Base-by-base conservation (phyloP, 1,284 basidiomycete genomes). In the Cryptococcus maquisensis region DNA sequence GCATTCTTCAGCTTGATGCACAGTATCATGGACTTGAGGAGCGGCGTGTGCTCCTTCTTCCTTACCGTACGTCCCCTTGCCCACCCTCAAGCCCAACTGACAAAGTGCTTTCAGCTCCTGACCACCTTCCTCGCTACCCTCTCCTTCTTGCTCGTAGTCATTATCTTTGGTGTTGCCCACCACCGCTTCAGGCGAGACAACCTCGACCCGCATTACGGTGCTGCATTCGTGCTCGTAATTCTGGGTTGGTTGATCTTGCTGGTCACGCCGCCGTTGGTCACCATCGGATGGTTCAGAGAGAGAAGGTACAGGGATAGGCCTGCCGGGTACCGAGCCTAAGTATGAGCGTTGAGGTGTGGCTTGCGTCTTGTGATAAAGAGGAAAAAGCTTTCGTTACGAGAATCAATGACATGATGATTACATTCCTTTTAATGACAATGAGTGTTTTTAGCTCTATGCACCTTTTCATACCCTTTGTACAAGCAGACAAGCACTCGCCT, bases 131-230 rank as follows among this genome's bases (percentile, higher is more conserved):
- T 66, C 44, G 48, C 64, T 2, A 58, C 57, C 51, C 58, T 69
- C 52, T 69, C 68, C 4, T 68, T 62, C 57, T 56, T 73, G 56
- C 56, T 71, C 24, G 65, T 66, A 21, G 47, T 66, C 41, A 62
- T 66, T 51, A 57, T 61, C 54, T 70, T 62, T 26, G 68, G 63
- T 26, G 57, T 59, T 21, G 66, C 65, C 32, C 67, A 69, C 51
- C 60, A 60, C 44, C 59, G 69, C 52, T 63, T 66, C 64, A n/a
- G 15, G 20, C 39, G 15, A 12, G 56, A 63, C 48, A 46, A 35
- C 39, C 60, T 68, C 43, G 47, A 58, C 38, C 55, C 64, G 3
- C 54, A 61, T 38, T 68, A 70, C 50, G 68, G 68, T 20, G 49
- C 61, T 4, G 68, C 65, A 2, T 62, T 70, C 39, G 51, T 59